Base-by-base conservation (phyloP, 805 yeast genomes). In the Saturnispora dispora region DNA sequence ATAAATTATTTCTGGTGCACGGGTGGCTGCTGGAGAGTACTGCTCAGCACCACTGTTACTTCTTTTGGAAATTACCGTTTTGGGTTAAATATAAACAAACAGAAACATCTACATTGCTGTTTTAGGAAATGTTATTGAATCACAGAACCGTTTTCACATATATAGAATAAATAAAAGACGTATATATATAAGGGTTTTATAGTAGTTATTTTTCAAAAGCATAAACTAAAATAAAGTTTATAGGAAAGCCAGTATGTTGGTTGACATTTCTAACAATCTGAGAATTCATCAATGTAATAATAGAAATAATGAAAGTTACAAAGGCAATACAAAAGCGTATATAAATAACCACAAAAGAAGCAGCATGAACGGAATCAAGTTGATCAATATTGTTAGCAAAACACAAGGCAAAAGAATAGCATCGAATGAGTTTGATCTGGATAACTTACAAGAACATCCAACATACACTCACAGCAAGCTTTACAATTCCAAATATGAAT, bases 211-310 rank as follows among this genome's bases (percentile, higher is more conserved):
- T 30, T 30, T 30, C 6, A 11, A 30, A 30, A 13, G 15, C 10
- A 25, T 11, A 30, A 13, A 35, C 10, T 35, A 9, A 8, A 4
- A 17, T 18, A 37, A 37, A 18, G 17, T 18, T 18, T 17, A 8
- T 7, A 20, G 22, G 20, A n/a, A 37, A 39, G 18, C 7, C 5
- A 17, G 25, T 5, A 48, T 48, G 60, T 49, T 57, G 18, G 51
- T 45, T 6, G 59, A 57, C 39, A 56, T 57, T 30, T 57, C 60
- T 6, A 57, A 57, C 23, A 35, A 41, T 35, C 18, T 40, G 17
- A 30, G 37, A 35, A 27, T 30, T 23, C 39, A 35, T 18, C 33
- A 13, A 3, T 27, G 7, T 20, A 50, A 27, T 30, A 20, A 20
- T 18, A 11, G 28, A 11, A 27, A 18, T 4, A 41, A 27, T 6